Percentiles rank a stretch among this genome's conserved stretches.
These are phyloP conservation scores for Friedmanniomyces simplex DNA, from an alignment of 495 filamentous ascomycete genomes.

Conservation along the genomic window DNA sequence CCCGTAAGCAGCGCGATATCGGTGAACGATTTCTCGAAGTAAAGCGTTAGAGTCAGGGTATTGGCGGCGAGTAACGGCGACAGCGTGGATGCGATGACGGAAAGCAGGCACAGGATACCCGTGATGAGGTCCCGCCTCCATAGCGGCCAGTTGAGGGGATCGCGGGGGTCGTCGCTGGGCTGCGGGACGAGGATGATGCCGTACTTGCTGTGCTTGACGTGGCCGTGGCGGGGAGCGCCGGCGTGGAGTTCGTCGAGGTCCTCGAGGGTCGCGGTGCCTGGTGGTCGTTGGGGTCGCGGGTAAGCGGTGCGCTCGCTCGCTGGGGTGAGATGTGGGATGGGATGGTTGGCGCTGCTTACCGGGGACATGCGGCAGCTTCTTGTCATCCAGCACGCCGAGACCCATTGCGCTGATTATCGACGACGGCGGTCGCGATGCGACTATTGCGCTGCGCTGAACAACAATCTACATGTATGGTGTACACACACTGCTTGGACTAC, in stretches of 20 bases:
- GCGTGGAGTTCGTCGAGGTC: constrained; percentile 10
- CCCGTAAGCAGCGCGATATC: constrained; percentile 74
- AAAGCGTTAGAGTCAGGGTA: constrained; percentile 57
- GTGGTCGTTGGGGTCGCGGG: background rate
- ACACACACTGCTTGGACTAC: no score
- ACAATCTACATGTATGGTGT: no score
- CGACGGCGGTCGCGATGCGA: no score
- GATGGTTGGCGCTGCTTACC: constrained; percentile 40
- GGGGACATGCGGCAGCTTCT: constrained; percentile 54
- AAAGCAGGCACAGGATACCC: constrained; percentile 61
- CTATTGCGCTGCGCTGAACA: no score
- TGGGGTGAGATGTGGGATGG: background rate
- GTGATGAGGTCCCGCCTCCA: constrained; percentile 79
- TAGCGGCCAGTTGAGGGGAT: constrained; percentile 74
- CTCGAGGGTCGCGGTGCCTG: constrained; percentile 23
- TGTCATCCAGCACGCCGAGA: constrained; percentile 67
- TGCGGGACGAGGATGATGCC: constrained; percentile 35
- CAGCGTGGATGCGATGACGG: constrained; percentile 70
- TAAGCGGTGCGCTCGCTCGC: background rate
- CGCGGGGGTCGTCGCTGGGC: constrained; percentile 31
- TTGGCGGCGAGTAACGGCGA: constrained; percentile 82
- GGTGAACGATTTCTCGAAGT: constrained; percentile 52
- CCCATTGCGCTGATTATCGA: constrained; percentile 46
- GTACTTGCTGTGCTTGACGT: constrained; percentile 22
- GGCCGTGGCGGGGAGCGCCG: background rate